Base-by-base conservation (phyloP, 768 basidiomycete species). In the Grammothele lineata region DNA sequence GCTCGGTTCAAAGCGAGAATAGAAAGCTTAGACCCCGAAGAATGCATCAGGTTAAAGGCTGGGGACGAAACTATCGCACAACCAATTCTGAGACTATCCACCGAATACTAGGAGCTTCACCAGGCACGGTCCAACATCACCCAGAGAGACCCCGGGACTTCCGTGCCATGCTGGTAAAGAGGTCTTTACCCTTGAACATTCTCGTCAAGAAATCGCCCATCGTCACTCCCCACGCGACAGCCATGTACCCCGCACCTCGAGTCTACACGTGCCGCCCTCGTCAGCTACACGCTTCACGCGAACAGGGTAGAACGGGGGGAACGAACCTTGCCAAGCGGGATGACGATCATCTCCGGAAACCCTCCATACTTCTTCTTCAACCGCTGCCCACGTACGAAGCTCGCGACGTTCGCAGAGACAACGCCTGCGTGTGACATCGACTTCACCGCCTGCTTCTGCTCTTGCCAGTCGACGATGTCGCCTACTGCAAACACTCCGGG, bases 401-500 rank as follows among this genome's bases (percentile, higher is more conserved):
- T 61, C 0, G 78, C 26, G 14, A 83, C 60, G 48, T 87, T 87
- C 23, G 68, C 62, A 3, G 66, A 67, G 32, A 80, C 66, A 30
- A 84, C 50, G 3, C 55, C 33, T 3, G 58, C 63, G 45, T 87
- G 85, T 5, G 55, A 56, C 1, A 37, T 18, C 0, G 66, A 67
- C 59, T 85, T 85, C 14, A 63, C 68, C 0, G 64, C 64, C 56
- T 76, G 81, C 55, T 85, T 85, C 62, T 85, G 78, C 61, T 85
- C 85, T 1, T 64, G 45, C 69, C 75, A 80, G 34, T 82, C 78
- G 50, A 81, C 74, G 48, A 81, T 71, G 56, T 88, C 85, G 2
- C 85, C 85, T 2, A 65, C 70, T 0, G 85, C 87, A 46, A 82
- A 86, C 12, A 87, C 76, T 47, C 70, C 70, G 0, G 76, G 65